Evolutionary conservation across 164 flowering plant genomes (phyloP).

Genomic region (Euptelea pleiosperma): DNA sequence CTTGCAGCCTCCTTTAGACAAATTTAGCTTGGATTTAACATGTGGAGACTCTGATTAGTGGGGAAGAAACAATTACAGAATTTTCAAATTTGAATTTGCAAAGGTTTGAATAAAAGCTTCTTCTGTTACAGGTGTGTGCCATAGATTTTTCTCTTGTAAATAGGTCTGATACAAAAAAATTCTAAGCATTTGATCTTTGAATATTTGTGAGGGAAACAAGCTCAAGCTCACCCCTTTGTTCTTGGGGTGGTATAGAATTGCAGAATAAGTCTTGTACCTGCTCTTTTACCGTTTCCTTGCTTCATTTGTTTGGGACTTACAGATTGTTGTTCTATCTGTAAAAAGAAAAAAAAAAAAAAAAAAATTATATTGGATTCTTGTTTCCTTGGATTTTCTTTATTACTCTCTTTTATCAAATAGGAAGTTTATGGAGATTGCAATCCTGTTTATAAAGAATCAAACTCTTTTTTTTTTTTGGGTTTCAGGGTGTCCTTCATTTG

Average conservation of each 20-base stretch:
- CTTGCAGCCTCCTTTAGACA: slow-evolving; percentile 50
- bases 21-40: slow-evolving; percentile 27
- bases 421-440: too few relatives aligned
- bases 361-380: too few relatives aligned
- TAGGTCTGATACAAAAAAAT: slow-evolving; percentile 27
- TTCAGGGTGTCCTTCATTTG: neutral
- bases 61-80: slow-evolving; percentile 1
- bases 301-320: slow-evolving; percentile 12
- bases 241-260: slow-evolving; percentile 22
- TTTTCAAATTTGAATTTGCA: slow-evolving; percentile 18
- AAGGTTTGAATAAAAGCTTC: slow-evolving; percentile 18
- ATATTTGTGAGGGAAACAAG: slow-evolving; percentile 21
- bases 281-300: slow-evolving; percentile 7
- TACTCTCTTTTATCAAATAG: too few relatives aligned
- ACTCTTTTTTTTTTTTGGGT: too few relatives aligned
- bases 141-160: slow-evolving; percentile 39
- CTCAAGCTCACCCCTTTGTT: slow-evolving; percentile 5
- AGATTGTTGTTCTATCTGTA: slow-evolving; percentile 8
- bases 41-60: slow-evolving; percentile 1
- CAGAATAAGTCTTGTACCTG: slow-evolving; percentile 21
- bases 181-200: slow-evolving; percentile 12
- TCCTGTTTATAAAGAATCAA: too few relatives aligned
- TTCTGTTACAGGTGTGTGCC: slow-evolving; percentile 42
- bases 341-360: too few relatives aligned
- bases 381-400: too few relatives aligned